phyloP scores from a whole-genome alignment of 129 eudicot genomes.

The Artemisia annua region DNA sequence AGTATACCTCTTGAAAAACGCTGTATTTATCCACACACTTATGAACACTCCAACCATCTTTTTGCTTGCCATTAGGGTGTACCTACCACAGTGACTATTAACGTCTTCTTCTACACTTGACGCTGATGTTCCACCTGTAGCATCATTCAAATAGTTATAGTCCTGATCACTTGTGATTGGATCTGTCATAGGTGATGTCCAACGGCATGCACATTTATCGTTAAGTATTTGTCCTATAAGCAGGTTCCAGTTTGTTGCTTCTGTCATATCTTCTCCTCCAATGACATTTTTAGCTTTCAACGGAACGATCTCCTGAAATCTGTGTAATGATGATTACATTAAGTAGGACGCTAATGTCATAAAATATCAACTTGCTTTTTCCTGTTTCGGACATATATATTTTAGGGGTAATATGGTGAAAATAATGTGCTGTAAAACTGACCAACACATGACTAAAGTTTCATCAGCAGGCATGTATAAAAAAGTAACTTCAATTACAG shows the following conservation, averaged over 20 bases:
- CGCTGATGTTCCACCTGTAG: slow-evolving; percentile 19
- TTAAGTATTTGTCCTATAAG: slow-evolving; percentile 76
- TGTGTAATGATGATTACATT: slow-evolving; percentile 26
- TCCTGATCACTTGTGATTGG: slow-evolving; percentile 39
- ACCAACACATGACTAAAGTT: too few relatives aligned
- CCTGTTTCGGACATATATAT: too few relatives aligned
- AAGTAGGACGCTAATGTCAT: neutral
- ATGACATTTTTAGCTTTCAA: slow-evolving; percentile 66
- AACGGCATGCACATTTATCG: slow-evolving; percentile 56
- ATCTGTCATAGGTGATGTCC: slow-evolving; percentile 52
- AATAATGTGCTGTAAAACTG: too few relatives aligned
- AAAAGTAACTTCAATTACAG: too few relatives aligned
- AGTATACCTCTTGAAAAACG: slow-evolving; percentile 46
- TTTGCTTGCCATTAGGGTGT: slow-evolving; percentile 80
- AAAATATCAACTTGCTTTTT: too few relatives aligned
- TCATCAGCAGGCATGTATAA: too few relatives aligned
- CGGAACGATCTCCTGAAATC: slow-evolving; percentile 91
- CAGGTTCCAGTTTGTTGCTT: slow-evolving; percentile 73
- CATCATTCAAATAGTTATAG: slow-evolving; percentile 33
- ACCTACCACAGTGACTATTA: slow-evolving; percentile 38
- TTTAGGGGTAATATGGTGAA: too few relatives aligned
- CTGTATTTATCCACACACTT: slow-evolving; percentile 75
- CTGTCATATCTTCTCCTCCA: slow-evolving; percentile 76
- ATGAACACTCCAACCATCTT: slow-evolving; percentile 96
- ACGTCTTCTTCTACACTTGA: slow-evolving; percentile 30